These are phyloP conservation scores for Panicum miliaceum DNA, from an alignment of 176 grass and related monocot genomes.

Conservation along the genomic window DNA sequence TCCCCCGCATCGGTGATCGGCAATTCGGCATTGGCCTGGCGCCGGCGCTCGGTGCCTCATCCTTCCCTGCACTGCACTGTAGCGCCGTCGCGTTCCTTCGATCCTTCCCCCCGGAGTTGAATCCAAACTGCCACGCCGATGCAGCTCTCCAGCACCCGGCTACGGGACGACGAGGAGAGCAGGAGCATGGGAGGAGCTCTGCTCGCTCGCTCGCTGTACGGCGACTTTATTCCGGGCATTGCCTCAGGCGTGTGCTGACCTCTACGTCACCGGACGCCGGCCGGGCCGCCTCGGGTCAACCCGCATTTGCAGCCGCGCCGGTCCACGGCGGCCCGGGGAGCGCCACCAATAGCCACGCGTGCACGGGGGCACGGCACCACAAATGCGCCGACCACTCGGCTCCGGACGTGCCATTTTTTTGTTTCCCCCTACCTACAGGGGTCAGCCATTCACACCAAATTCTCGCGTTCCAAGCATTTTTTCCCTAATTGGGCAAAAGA, in stretches of 20 bases:
- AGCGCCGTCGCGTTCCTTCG: no score
- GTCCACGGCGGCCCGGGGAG: slow-evolving; percentile 1
- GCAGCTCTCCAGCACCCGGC: no score
- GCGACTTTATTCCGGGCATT: background rate
- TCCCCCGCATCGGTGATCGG: background rate
- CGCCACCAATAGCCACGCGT: background rate
- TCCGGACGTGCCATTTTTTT: background rate
- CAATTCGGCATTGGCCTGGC: no score
- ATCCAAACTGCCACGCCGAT: no score
- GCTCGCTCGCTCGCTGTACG: background rate
- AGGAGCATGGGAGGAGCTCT: no score
- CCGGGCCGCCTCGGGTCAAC: background rate
- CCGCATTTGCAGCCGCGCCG: background rate
- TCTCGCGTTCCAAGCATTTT: background rate
- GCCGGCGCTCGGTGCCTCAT: no score
- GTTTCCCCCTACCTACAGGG: no score
- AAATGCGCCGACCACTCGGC: background rate
- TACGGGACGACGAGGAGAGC: no score
- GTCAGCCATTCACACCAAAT: background rate
- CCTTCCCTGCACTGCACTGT: no score
- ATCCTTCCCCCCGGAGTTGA: no score
- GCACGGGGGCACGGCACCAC: background rate
- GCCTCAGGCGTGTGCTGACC: background rate
- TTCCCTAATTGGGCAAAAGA: no score
- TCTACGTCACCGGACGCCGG: background rate